Base-by-base conservation (phyloP, 768 basidiomycete genomes). In the Suillus alpinus region DNA sequence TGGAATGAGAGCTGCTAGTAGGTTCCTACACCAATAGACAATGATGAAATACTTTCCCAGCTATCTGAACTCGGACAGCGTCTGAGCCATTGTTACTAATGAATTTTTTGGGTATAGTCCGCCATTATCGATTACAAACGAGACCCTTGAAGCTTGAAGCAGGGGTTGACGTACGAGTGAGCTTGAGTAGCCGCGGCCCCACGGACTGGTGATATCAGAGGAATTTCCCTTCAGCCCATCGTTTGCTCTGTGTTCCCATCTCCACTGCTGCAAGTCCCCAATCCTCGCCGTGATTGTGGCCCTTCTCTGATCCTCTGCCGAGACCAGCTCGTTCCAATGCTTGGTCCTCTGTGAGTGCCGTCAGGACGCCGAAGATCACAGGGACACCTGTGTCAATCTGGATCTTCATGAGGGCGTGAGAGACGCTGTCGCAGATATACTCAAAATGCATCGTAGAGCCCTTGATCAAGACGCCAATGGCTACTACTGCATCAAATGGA, bases 381-480 rank as follows among this genome's bases (percentile, higher is more conserved):
- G 97, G 97, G 26, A 92, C 86, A 16, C 94, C 94, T 1, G 91
- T 88, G 75, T 98, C 96, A 67, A 98, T 79, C 76, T 96, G 94
- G 23, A 98, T 86, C 68, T 84, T 85, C 97, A 98, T 99, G 65
- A 99, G 80, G 47, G 88, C 95, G 67, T 98, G 91, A 44, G 94
- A 87, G 61, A 98, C 95, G 62, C 87, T 86, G 68, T 98, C 94
- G 75, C 85, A 92, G 74, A 98, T 99, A 82, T 99, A 99, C 75
- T 99, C 97, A 75, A 98, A 99, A 78, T 99, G 97, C 94, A 97
- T 97, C 18, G 97, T 98, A 1, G 86, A 81, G 57, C 97, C 96
- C 73, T 99, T 99, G 81, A 99, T 97, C 72, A 99, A 88, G 40
- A 96, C 94, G 14, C 97, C 97, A 69, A 98, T 93, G 57, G 97